These are phyloP conservation scores for Pseudogymnoascus sp. DNA, from an alignment of 2,329 filamentous ascomycete species.

Conservation along the genomic window DNA sequence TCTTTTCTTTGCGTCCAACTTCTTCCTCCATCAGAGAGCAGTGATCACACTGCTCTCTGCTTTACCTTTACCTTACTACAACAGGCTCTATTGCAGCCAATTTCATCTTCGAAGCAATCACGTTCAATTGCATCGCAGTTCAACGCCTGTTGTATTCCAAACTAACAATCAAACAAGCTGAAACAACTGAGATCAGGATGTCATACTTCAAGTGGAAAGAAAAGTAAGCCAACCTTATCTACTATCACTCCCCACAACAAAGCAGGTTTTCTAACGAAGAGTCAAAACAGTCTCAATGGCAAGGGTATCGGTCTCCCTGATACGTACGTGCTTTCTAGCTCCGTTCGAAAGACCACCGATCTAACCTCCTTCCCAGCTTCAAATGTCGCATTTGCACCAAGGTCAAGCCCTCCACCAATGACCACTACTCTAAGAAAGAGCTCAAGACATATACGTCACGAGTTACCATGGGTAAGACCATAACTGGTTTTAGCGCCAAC, in stretches of 20 bases:
- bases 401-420: slow-evolving; percentile 25
- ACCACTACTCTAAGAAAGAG: slow-evolving; percentile 40
- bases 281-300: not conserved
- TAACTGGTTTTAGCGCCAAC: slow-evolving; percentile 20
- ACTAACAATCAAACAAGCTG: not conserved
- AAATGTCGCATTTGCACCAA: slow-evolving; percentile 40
- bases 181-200: not conserved
- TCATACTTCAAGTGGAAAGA: not conserved
- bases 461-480: slow-evolving; percentile 13
- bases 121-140: not conserved
- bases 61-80: not conserved
- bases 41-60: not conserved
- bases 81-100: not conserved
- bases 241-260: not conserved
- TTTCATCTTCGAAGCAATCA: not conserved
- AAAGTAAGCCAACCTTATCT: not conserved
- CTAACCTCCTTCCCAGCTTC: slow-evolving; percentile 30
- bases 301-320: slow-evolving; percentile 13
- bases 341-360: not conserved
- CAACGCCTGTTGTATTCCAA: not conserved
- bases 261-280: not conserved
- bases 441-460: slow-evolving; percentile 26
- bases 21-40: not conserved
- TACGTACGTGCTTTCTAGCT: slow-evolving; percentile 5
- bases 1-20: not conserved